These are phyloP conservation scores for Neurospora terricola DNA, from an alignment of 495 filamentous ascomycete species.

Conservation along the genomic window DNA sequence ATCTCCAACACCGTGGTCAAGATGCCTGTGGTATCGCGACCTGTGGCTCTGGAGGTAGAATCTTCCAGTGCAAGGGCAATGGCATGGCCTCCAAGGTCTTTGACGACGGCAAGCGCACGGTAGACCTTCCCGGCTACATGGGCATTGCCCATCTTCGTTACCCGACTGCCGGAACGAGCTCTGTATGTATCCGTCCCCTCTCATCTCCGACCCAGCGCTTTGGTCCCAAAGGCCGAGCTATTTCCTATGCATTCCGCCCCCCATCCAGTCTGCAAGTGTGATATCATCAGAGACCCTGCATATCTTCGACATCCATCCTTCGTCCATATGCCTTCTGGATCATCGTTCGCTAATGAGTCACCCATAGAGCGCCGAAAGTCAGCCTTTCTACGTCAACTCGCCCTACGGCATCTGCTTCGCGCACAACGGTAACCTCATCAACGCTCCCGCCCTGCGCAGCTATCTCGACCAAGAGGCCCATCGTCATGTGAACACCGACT, in stretches of 20 bases:
- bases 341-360: not conserved
- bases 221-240: not conserved
- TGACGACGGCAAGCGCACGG: slow-evolving; percentile 61
- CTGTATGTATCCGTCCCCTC: slow-evolving; percentile 21
- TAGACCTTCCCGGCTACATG: slow-evolving; percentile 80
- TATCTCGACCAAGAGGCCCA: slow-evolving; percentile 84
- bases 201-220: not conserved
- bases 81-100: slow-evolving; percentile 85
- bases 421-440: slow-evolving; percentile 87
- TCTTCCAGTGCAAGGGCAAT: slow-evolving; percentile 87
- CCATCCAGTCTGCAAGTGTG: not conserved
- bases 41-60: slow-evolving; percentile 65
- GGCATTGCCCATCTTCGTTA: slow-evolving; percentile 84
- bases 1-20: slow-evolving; percentile 74
- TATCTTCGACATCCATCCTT: not conserved
- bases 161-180: slow-evolving; percentile 81
- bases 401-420: slow-evolving; percentile 63
- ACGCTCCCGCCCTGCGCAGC: slow-evolving; percentile 66
- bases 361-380: slow-evolving; percentile 54
- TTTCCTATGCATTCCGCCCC: not conserved
- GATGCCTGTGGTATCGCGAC: slow-evolving; percentile 87
- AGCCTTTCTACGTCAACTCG: slow-evolving; percentile 90
- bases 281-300: not conserved
- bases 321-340: not conserved
- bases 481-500: slow-evolving; percentile 94